Conservation (phyloP, 1,139 yeast species). For the Taphrina deformans region DNA sequence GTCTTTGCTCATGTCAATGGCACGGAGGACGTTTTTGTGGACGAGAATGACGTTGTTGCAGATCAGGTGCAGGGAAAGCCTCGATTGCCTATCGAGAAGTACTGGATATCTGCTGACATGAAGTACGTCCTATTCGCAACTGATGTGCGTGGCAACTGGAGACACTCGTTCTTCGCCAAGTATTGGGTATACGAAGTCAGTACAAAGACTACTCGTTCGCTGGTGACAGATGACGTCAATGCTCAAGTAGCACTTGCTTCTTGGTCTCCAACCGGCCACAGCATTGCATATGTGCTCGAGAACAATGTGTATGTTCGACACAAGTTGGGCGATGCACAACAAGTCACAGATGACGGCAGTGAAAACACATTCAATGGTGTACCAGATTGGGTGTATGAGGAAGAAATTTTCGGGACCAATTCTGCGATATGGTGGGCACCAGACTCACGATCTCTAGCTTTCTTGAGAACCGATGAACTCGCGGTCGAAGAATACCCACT, state of each 20-base stretch:
- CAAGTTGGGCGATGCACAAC: conserved; percentile 43
- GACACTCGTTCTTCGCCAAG: conserved; percentile 69
- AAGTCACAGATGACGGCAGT: conserved; percentile 70
- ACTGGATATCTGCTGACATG: conserved; percentile 35
- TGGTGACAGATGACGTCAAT: conserved; percentile 12
- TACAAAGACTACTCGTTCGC: conserved; percentile 44
- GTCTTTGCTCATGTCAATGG: conserved; percentile 27
- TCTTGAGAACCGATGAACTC: conserved; percentile 68
- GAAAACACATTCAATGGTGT: conserved; percentile 71
- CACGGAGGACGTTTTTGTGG: conserved; percentile 6
- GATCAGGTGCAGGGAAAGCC: conserved; percentile 9
- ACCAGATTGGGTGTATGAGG: conserved; percentile 97
- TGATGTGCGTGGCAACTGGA: conserved; percentile 59
- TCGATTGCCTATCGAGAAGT: not conserved
- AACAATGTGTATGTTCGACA: conserved; percentile 62
- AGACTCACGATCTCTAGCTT: conserved; percentile 64
- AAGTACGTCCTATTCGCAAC: conserved; percentile 43
- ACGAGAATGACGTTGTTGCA: conserved; percentile 10
- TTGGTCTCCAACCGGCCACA: conserved; percentile 73
- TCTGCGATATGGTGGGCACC: conserved; percentile 87
- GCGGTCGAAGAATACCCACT: conserved; percentile 64
- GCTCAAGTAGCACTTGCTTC: conserved; percentile 47
- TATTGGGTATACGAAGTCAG: conserved; percentile 63
- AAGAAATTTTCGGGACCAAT: conserved; percentile 71
- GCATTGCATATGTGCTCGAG: conserved; percentile 64